phyloP scores from a whole-genome alignment of 345 rosid genomes.

The Salix arbutifolia region DNA sequence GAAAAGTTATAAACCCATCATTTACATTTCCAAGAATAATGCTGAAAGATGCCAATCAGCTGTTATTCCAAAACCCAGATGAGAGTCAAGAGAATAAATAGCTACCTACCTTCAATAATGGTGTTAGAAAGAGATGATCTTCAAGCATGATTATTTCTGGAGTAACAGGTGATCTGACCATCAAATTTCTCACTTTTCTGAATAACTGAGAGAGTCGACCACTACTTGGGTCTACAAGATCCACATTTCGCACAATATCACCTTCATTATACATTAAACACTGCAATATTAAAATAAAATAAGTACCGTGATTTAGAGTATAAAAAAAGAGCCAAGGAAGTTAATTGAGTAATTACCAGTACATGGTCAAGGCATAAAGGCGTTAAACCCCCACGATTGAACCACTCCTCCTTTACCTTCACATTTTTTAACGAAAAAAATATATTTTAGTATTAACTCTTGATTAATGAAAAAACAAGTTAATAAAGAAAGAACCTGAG shows the following conservation, averaged over 20 bases:
- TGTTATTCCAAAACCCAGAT: no score
- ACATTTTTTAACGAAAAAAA: background rate
- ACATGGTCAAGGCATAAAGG: conserved; percentile 83
- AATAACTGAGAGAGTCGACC: conserved; percentile 55
- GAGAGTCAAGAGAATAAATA: background rate
- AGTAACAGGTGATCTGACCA: conserved; percentile 40
- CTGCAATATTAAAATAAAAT: conserved; percentile 36
- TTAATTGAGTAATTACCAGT: conserved; percentile 43
- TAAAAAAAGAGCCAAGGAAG: background rate
- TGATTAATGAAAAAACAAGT: background rate
- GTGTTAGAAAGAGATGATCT: conserved; percentile 38
- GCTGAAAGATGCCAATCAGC: no score
- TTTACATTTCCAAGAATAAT: no score
- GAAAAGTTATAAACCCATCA: no score
- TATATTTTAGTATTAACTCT: background rate
- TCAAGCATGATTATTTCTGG: conserved; percentile 41
- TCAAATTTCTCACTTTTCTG: conserved; percentile 44
- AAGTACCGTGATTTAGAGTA: background rate
- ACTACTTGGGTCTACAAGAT: conserved; percentile 48
- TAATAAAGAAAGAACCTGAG: conserved; percentile 43
- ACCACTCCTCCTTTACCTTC: conserved; percentile 68
- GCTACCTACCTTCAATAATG: conserved; percentile 50
- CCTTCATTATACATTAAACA: conserved; percentile 78
- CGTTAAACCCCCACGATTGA: conserved; percentile 67
- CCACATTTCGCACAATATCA: conserved; percentile 45